Conservation (phyloP, 208 protist species). For the Tetramitus jugosus region DNA sequence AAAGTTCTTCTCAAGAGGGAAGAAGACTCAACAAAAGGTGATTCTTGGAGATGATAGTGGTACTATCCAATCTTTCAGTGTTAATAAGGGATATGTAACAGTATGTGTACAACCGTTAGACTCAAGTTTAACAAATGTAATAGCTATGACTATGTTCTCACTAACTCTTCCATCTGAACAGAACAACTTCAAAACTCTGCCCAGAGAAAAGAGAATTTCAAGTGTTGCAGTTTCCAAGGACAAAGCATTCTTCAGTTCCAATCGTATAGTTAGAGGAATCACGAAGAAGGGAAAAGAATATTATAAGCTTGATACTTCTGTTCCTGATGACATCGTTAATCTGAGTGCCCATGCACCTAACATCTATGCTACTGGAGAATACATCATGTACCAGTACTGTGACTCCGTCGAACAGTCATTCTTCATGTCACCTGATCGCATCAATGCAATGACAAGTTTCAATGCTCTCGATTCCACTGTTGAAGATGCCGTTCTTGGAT, state of each 20-base stretch:
- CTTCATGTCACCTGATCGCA: slow-evolving; percentile 66
- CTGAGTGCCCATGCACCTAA: slow-evolving; percentile 62
- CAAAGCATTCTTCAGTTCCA: slow-evolving; percentile 64
- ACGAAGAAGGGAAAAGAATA: slow-evolving; percentile 65
- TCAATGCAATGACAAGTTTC: slow-evolving; percentile 51
- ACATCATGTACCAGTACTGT: slow-evolving; percentile 60
- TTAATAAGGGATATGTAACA: slow-evolving; percentile 49
- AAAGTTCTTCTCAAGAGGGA: slow-evolving; percentile 57
- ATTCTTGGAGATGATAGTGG: slow-evolving; percentile 58
- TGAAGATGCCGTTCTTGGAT: slow-evolving; percentile 23
- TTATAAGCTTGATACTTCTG: slow-evolving; percentile 66
- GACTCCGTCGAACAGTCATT: slow-evolving; percentile 67
- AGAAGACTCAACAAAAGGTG: slow-evolving; percentile 61
- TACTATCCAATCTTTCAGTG: slow-evolving; percentile 47
- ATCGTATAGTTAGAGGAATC: slow-evolving; percentile 59
- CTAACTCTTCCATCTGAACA: neutral
- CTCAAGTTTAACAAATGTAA: too few relatives aligned
- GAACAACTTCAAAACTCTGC: slow-evolving; percentile 12
- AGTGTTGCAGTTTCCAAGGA: slow-evolving; percentile 58
- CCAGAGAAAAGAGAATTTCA: slow-evolving; percentile 42
- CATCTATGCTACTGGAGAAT: slow-evolving; percentile 65
- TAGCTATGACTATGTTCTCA: slow-evolving; percentile 46
- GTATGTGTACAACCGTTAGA: too few relatives aligned
- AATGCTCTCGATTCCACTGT: neutral
- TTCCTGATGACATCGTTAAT: slow-evolving; percentile 58